Evolutionary conservation across 2,329 filamentous ascomycete species (phyloP), one percentile per base, ranked within the genome.

Genomic region (Aspergillus sp.): DNA sequence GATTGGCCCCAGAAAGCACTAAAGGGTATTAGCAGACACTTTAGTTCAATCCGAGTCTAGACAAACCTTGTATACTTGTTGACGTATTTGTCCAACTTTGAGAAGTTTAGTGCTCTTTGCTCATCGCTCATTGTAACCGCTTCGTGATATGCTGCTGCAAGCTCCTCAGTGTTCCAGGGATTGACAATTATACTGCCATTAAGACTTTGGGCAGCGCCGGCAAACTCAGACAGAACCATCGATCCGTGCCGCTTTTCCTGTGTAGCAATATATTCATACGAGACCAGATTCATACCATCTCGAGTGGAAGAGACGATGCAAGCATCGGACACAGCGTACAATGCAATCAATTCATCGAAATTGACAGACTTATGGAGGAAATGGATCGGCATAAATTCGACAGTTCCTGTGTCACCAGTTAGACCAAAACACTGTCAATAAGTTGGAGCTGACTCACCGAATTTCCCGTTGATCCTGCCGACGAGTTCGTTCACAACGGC

Each of bases 351-450:
- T 77, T 98, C 95, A 66, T 97, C 92, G 66, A 98, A 97, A 48
- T 87, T 87, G 70, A 98, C 92, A 4, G 91, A 96, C 78, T 97
- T 96, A 79, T 98, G 95, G 68, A 98, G 87, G 80, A 97, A 98
- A 76, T 98, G 95, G 66, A 99, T 98, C 1, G 95, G 95, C 89
- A 96, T 97, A 79, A 97, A 98, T 75, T 98, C 93, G 69, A 98
- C 89, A 32, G 93, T 97, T 73, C 93, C 82, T 84, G 55, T 11
- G 9, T 13, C 45, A 57, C n/a, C 3, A 13, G 47, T 69, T 47
- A 70, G 66, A 30, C 36, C 17, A 11, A 13, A 17, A 8, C 22
- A 4, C 20, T 12, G 7, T 38, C 34, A 13, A 41, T 8, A 24
- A 43, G n/a, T 17, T n/a, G 32, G 15, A 34, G 13, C 17, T 17